Base-by-base conservation (phyloP, 2,329 filamentous ascomycete species). In the Helotiales sp. region DNA sequence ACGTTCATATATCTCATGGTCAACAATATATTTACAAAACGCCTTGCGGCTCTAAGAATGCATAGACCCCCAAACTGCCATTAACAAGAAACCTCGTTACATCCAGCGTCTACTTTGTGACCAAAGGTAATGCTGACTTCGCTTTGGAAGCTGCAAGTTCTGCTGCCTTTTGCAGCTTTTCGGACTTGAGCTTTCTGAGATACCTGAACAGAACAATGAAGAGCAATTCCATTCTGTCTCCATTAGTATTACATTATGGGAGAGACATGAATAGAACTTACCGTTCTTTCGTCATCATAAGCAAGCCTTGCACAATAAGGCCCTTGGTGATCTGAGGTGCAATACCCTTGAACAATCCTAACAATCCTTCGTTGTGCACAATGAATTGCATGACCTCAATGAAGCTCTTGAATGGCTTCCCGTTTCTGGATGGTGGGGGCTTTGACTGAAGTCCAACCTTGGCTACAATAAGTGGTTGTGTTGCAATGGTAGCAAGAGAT, bases 251-350 rank as follows among this genome's bases (percentile, higher is more conserved):
- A 55, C 25, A n/a, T 13, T 44, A 15, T 47, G 52, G 9, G 49
- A 25, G 47, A 44, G n/a, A 44, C 10, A 10, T 27, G 22, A 24
- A 25, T 3, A 10, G 27, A 44, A 52, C 80, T 65, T 80, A 92
- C 90, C 92, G 84, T 76, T 99, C 95, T 77, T 99, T 99, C 48
- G 92, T 95, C 92, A 97, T 99, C 95, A 99, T 99, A 36, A 99
- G 79, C 55, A 99, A 85, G 50, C 95, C 95, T 71, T 99, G 95
- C 2, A 99, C 95, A 49, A 99, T 73, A 52, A 99, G 76, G 1
- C 95, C 95, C 76, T 99, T 99, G 58, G 92, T 75, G 52, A 99
- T 89, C 74, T 99, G 95, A 2, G 95, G 95, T 0, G 86, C 92
- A 65, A 99, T 96, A 40, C 95, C 95, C 78, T 99, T 99, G 80